Percentiles rank a stretch among this genome's conserved stretches.
phyloP scores from a whole-genome alignment of 2,329 filamentous ascomycete species.

The Ramularia collo-cygni region DNA sequence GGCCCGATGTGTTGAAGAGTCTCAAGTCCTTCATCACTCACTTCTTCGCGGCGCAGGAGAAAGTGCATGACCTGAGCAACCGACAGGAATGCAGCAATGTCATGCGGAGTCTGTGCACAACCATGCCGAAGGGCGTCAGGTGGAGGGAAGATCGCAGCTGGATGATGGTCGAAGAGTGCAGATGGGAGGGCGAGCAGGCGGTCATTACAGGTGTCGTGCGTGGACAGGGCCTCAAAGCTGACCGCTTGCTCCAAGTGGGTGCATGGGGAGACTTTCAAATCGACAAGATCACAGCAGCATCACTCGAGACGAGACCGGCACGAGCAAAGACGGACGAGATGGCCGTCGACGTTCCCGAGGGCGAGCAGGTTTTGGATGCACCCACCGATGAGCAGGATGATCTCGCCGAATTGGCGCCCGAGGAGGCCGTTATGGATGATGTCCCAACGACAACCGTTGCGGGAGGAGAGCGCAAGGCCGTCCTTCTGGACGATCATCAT shows the following conservation, averaged over 20 bases:
- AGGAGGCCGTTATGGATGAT: conserved; percentile 73
- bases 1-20: conserved; percentile 68
- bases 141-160: conserved; percentile 96
- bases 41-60: conserved; percentile 89
- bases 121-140: conserved; percentile 83
- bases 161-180: conserved; percentile 81
- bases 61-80: conserved; percentile 80
- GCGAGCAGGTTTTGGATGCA: conserved; percentile 56
- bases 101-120: conserved; percentile 84
- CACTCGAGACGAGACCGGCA: conserved; percentile 51
- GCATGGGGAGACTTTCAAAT: conserved; percentile 94
- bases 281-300: conserved; percentile 75
- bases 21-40: conserved; percentile 89
- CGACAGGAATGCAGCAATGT: conserved; percentile 87
- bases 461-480: conserved; percentile 61
- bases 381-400: conserved; percentile 78
- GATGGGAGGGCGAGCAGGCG: conserved; percentile 54
- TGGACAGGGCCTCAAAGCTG: conserved; percentile 79
- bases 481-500: conserved; percentile 91
- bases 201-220: conserved; percentile 74
- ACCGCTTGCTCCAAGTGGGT: conserved; percentile 82
- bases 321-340: conserved; percentile 53
- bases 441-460: conserved; percentile 46
- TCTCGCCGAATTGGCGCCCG: conserved; percentile 74
- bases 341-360: conserved; percentile 56